These are phyloP conservation scores for Verbena officinalis DNA, from an alignment of 257 asterid species.

Conservation along the genomic window DNA sequence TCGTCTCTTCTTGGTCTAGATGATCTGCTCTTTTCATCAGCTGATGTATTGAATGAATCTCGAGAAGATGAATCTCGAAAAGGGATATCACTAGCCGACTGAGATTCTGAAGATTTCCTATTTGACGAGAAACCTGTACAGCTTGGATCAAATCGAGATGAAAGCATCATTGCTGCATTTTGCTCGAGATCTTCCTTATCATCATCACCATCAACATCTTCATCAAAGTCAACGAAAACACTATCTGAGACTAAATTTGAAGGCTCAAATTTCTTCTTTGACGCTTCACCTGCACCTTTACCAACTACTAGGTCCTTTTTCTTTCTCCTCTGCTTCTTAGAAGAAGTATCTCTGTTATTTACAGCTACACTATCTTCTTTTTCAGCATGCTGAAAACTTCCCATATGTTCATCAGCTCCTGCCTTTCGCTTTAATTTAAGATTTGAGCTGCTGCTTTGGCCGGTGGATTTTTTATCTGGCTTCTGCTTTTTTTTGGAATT, in stretches of 20 bases:
- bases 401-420: slow-evolving; percentile 40
- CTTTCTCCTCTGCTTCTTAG: slow-evolving; percentile 55
- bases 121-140: slow-evolving; percentile 83
- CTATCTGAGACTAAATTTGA: slow-evolving; percentile 45
- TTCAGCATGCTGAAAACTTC: slow-evolving; percentile 36
- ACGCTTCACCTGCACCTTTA: slow-evolving; percentile 26
- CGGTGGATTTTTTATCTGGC: slow-evolving; percentile 32
- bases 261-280: slow-evolving; percentile 51
- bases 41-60: slow-evolving; percentile 46
- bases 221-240: slow-evolving; percentile 48
- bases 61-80: slow-evolving; percentile 42
- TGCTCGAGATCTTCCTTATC: slow-evolving; percentile 97
- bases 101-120: slow-evolving; percentile 54
- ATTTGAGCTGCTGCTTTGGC: slow-evolving; percentile 38
- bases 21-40: slow-evolving; percentile 61
- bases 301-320: slow-evolving; percentile 42
- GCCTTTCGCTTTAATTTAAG: slow-evolving; percentile 41
- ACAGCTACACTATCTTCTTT: slow-evolving; percentile 38
- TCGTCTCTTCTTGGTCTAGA: slow-evolving; percentile 76
- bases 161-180: slow-evolving; percentile 98
- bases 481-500: slow-evolving; percentile 35
- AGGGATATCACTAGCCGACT: slow-evolving; percentile 53
- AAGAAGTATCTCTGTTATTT: slow-evolving; percentile 41
- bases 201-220: slow-evolving; percentile 85
- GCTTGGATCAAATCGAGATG: slow-evolving; percentile 95